A percentile compares a stretch with the other conserved stretches of the same genome.
Evolutionary conservation across 2,329 filamentous ascomycete genomes (phyloP).

Genomic region (Fusarium guadeloupense): DNA sequence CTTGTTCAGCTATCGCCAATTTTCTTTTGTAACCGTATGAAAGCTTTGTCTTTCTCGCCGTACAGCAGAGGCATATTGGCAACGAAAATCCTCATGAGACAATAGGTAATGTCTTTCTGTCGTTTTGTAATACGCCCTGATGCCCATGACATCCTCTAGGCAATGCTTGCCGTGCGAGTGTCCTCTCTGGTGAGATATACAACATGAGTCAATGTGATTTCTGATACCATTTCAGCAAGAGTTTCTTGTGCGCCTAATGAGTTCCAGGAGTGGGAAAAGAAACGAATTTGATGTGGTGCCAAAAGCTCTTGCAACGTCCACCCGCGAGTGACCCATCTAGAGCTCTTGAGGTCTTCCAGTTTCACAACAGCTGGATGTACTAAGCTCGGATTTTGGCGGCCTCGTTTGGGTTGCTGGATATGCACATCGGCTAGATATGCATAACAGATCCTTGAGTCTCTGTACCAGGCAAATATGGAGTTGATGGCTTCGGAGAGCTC

Average conservation of each 20-base stretch:
- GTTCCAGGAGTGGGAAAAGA: constrained; percentile 39
- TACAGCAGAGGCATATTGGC: constrained; percentile 44
- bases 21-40: constrained; percentile 37
- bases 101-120: constrained; percentile 43
- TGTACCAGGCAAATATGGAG: constrained; percentile 40
- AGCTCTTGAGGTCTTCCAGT: constrained; percentile 3
- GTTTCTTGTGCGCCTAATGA: constrained; percentile 22
- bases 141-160: constrained; percentile 40
- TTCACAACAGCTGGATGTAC: too few species aligned
- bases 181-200: neutral
- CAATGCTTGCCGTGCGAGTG: constrained; percentile 23
- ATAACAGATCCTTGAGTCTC: constrained; percentile 35
- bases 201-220: neutral
- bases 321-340: constrained; percentile 30
- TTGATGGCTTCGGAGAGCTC: too few species aligned
- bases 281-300: constrained; percentile 39
- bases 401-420: neutral
- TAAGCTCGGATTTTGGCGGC: neutral
- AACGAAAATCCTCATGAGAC: constrained; percentile 43
- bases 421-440: constrained; percentile 37
- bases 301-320: constrained; percentile 45
- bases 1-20: too few species aligned
- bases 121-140: constrained; percentile 36
- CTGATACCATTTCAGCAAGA: neutral
- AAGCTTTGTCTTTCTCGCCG: constrained; percentile 40